Evolutionary conservation across 257 asterid genomes (phyloP).

Genomic region (Voacanga thouarsii): DNA sequence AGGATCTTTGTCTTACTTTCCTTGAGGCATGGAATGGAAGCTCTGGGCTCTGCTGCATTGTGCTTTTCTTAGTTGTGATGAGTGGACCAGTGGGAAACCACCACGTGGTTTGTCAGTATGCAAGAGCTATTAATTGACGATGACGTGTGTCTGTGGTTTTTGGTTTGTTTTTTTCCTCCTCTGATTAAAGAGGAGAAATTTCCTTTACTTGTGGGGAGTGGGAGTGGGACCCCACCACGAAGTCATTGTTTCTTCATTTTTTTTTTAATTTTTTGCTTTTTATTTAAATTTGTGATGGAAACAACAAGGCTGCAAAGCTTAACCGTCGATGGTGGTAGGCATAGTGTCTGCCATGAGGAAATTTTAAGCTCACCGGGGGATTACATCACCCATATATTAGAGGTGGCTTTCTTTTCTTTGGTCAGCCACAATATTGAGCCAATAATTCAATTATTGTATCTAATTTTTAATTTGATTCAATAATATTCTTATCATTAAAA

Average conservation of each 20-base stretch:
- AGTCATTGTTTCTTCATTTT: background rate
- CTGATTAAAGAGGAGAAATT: background rate
- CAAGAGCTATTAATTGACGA: constrained; percentile 8
- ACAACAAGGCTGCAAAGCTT: constrained; percentile 16
- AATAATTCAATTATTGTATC: too few relatives aligned
- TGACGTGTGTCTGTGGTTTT: background rate
- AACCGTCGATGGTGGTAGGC: constrained; percentile 55
- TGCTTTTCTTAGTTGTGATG: background rate
- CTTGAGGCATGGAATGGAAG: constrained; percentile 28
- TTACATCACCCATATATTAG: constrained; percentile 14
- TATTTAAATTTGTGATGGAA: background rate
- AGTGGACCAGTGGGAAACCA: constrained; percentile 20
- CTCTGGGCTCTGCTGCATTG: constrained; percentile 2
- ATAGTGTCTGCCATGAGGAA: constrained; percentile 36
- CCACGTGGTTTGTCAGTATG: constrained; percentile 17
- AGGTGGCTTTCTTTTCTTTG: background rate
- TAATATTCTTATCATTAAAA: too few relatives aligned
- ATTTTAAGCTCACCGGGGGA: background rate
- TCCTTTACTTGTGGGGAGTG: background rate
- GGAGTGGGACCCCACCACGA: background rate
- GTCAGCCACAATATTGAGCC: background rate
- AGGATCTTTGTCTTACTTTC: constrained; percentile 21
- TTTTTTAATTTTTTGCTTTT: background rate
- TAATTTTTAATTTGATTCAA: too few relatives aligned
- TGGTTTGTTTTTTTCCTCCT: background rate